Percentiles rank a stretch among this genome's conserved stretches.
These are phyloP conservation scores for Marchantia paleacea DNA, from an alignment of 225 moss, liverwort and hornwort genomes.

Conservation along the genomic window DNA sequence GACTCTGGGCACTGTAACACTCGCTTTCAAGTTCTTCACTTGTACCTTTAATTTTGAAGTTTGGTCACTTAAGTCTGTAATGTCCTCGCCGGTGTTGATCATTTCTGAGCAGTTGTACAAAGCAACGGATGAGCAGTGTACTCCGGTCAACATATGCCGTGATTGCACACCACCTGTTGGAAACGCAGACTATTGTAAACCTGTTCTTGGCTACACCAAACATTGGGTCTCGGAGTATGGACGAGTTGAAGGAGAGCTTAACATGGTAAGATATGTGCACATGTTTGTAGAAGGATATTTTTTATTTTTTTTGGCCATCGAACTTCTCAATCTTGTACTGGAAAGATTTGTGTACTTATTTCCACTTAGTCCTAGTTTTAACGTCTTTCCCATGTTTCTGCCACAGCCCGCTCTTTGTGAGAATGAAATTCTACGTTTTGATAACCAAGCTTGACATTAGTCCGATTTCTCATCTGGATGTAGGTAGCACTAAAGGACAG, in stretches of 20 bases:
- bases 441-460: too few species aligned
- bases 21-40: too few species aligned
- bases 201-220: slow-evolving; percentile 54
- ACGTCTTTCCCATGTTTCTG: background rate
- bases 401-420: background rate
- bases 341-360: background rate
- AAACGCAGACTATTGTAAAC: slow-evolving; percentile 43
- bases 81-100: background rate
- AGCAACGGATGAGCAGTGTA: slow-evolving; percentile 74
- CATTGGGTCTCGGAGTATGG: slow-evolving; percentile 79
- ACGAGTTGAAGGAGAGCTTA: slow-evolving; percentile 51
- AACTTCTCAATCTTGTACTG: background rate
- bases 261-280: slow-evolving; percentile 50
- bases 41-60: background rate
- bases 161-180: slow-evolving; percentile 68
- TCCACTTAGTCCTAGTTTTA: background rate
- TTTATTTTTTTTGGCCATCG: background rate
- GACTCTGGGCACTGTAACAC: too few species aligned
- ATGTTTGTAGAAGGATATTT: background rate
- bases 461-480: too few species aligned
- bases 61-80: background rate
- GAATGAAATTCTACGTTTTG: too few species aligned
- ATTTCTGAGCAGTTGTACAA: slow-evolving; percentile 59
- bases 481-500: too few species aligned
- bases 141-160: slow-evolving; percentile 77